Base-by-base conservation (phyloP, 257 asterid species). In the Ilex asprella region DNA sequence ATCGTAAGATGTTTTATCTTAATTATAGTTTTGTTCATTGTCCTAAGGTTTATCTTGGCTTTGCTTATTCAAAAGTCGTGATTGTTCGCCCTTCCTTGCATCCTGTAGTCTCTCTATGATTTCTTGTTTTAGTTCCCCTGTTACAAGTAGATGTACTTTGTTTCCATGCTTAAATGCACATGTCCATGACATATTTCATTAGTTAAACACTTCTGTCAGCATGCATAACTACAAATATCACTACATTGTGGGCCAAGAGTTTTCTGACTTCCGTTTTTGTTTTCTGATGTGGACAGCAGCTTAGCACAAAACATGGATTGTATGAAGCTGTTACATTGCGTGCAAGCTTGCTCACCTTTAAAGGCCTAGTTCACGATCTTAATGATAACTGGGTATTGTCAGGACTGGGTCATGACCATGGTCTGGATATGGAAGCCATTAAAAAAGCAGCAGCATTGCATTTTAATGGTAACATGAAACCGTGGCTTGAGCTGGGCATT, bases 401-500 rank as follows among this genome's bases (percentile, higher is more conserved):
- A 12, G 99, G 99, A 56, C 77, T 93, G 76, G 99, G 99, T 29
- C 78, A 85, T 70, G 75, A 87, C 73, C 87, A 89, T 58, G 95
- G 88, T 29, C 56, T 82, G 39, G 71, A 79, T 65, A 47, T 35
- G 29, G 81, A 85, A 39, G 64, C 78, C 49, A 66, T 85, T 16
- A 66, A 73, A 65, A 77, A 76, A 43, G 91, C 96, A 66, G 91
- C 82, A 39, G 88, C 82, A 54, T 75, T 93, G 77, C 99, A 93
- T 81, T 93, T 73, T 72, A 95, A 89, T 41, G 99, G 99, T 61
- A 86, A 86, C 68, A 93, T 93, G 99, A 93, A 93, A 75, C 99
- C 99, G 12, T 93, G 99, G 99, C 99, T 93, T 21, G 97, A 89
- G 62, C 84, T 93, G 62, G 91, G 99, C 55, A 93, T 93, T 76